Base-by-base conservation (phyloP, 1,284 basidiomycete species). In the Inonotus obliquus region DNA sequence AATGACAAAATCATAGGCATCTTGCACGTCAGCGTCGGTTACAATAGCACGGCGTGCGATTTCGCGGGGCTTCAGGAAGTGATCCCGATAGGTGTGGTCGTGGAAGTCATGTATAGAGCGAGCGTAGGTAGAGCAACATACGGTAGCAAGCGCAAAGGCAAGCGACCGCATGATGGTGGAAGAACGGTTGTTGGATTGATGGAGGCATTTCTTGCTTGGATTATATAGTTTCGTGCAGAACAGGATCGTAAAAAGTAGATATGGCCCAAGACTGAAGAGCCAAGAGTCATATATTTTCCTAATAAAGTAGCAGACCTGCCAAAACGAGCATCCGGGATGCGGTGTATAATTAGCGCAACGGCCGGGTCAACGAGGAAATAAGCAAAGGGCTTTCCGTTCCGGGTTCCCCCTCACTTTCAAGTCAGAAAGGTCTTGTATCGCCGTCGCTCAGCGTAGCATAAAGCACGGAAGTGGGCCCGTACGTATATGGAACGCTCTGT, bases 1-100 rank as follows among this genome's bases (percentile, higher is more conserved):
- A 64, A 85, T 79, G 62, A 84, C 76, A 68, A 82, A 84, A 70
- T 85, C 83, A 69, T 85, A 85, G 0, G 79, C 72, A 47, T 75
- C 68, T 5, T 71, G 69, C 32, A 77, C 70, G 19, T 75, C 71
- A 29, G 70, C 71, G 49, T 75, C 66, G 54, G 73, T 70, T 49
- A 80, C 72, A 63, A 81, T 79, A 59, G 77, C 76, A 41, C 79
- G 54, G 70, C 52, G 68, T 64, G 51, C 32, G 49, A 62, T 25
- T 45, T 14, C 51, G 57, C 47, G 52, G 32, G 68, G 67, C 29
- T 73, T 65, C 23, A 68, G 65, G 52, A 62, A 69, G 54, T 63
- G 61, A 61, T 64, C 49, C 59, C 54, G 54, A 21, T 67, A 63
- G 56, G 67, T 61, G 44, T 68, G 64, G 67, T 71, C 70, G 63